A percentile compares a stretch with the other conserved stretches of the same genome.
These are phyloP conservation scores for Zygoascus biomembranicola DNA, from an alignment of 805 yeast species.

Conservation along the genomic window DNA sequence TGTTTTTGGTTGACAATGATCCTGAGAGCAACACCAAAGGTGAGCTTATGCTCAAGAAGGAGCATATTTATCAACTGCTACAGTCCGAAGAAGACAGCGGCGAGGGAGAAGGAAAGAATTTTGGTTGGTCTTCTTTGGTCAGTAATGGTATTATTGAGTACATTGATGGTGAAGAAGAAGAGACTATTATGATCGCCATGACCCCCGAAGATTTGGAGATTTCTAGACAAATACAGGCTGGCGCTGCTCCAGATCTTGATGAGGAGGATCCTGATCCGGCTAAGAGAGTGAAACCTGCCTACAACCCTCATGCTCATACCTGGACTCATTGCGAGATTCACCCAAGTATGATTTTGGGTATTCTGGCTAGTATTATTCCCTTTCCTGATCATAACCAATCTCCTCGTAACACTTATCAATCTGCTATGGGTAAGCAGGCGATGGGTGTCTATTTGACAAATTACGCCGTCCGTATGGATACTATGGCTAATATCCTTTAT, in stretches of 20 bases:
- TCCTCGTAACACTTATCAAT: conserved; percentile 86
- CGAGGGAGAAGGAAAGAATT: conserved; percentile 36
- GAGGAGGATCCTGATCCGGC: conserved; percentile 56
- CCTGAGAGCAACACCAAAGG: conserved; percentile 46
- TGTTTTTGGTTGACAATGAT: conserved; percentile 84
- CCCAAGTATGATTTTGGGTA: conserved; percentile 97
- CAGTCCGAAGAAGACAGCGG: conserved; percentile 31
- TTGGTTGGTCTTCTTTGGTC: conserved; percentile 80
- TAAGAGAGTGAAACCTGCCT: conserved; percentile 70
- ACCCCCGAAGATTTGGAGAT: conserved; percentile 92
- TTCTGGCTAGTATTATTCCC: conserved; percentile 97
- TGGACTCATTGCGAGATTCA: conserved; percentile 99
- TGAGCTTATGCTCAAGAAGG: conserved; percentile 76
- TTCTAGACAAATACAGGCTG: conserved; percentile 35
- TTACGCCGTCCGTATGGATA: conserved; percentile 95
- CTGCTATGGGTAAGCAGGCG: conserved; percentile 98
- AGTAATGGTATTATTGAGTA: conserved; percentile 88
- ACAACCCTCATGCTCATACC: conserved; percentile 59
- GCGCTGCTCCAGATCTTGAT: conserved; percentile 13
- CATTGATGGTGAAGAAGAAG: conserved; percentile 98
- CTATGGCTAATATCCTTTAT: conserved; percentile 96
- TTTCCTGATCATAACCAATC: conserved; percentile 98
- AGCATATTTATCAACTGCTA: conserved; percentile 65
- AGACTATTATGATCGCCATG: conserved; percentile 97
- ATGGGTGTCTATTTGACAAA: conserved; percentile 98